A percentile compares a stretch with the other conserved stretches of the same genome.
Conservation (phyloP, 768 basidiomycete species). For the Candolleomyces eurysporus region DNA sequence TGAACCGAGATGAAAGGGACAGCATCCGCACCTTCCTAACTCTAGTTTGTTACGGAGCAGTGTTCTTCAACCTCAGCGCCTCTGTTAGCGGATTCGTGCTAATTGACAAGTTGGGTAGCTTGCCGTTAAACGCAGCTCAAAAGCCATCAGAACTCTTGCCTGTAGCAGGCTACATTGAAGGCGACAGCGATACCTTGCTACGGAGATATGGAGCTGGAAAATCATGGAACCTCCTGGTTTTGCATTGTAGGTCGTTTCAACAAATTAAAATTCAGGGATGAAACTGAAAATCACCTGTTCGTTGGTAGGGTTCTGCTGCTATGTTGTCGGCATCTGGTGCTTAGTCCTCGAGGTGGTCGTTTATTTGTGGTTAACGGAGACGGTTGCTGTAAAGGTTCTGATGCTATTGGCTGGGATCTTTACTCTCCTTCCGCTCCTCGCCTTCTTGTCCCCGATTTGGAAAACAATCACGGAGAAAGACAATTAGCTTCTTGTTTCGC, state of each 20-base stretch:
- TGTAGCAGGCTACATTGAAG: neutral
- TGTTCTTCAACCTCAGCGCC: conserved; percentile 14
- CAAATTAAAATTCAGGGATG: neutral
- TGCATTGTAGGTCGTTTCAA: conserved; percentile 17
- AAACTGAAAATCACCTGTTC: neutral
- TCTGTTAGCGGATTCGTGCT: neutral
- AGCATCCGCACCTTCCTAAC: conserved; percentile 6
- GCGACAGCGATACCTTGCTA: conserved; percentile 14
- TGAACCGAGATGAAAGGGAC: neutral
- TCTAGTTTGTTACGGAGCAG: conserved; percentile 16
- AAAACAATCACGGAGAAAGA: neutral
- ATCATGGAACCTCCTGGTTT: conserved; percentile 18
- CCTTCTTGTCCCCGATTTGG: neutral
- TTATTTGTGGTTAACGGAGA: conserved; percentile 19
- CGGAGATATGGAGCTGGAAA: conserved; percentile 18
- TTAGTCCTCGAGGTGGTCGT: conserved; percentile 19
- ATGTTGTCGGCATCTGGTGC: conserved; percentile 16
- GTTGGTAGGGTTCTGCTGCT: conserved; percentile 18
- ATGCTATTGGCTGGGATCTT: conserved; percentile 8
- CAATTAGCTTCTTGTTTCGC: neutral
- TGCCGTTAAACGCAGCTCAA: neutral
- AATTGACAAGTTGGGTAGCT: neutral
- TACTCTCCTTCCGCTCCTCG: neutral
- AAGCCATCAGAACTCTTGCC: neutral
- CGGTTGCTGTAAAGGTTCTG: conserved; percentile 12